Evolutionary conservation across 2,329 filamentous ascomycete genomes (phyloP), one percentile per base, ranked within the genome.

Genomic region (Eutypella sp.): DNA sequence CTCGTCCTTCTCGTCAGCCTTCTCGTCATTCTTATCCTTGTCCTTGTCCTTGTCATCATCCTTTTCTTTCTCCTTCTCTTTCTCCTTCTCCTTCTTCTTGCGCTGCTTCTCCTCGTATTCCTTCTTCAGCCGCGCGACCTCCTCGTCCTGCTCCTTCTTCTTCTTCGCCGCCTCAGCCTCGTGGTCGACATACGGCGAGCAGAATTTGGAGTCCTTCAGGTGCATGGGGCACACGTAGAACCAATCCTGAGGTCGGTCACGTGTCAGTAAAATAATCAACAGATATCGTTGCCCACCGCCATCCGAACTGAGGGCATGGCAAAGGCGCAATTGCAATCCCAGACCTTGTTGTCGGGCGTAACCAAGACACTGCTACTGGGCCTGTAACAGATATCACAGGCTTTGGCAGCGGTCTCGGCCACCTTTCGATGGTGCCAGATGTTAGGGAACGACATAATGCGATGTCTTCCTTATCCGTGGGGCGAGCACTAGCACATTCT

Each of bases 341-440:
- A 52, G 59, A 93, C 91, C 81, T 92, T 93, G 60, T 89, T 91
- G 59, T 95, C 90, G 0, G 87, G 81, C 8, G 90, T 95, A 56
- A 96, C 88, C 45, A 99, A 74, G 16, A 97, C 92, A 54, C 85
- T 95, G 6, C 84, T 82, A 48, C 85, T 89, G 8, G 87, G 86
- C 68, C 93, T 95, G 73, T 85, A 95, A 75, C 93, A 97, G 52
- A 97, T 82, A 67, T 89, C 86, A 68, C 93, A 99, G 41, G 88
- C 76, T 67, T 88, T 95, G 11, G 88, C 79, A 1, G 85, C 79
- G n/a, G 82, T 79, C 24, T 95, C 89, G 11, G 90, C 90, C 29
- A 97, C 92, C 56, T 83, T 88, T 41, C 92, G 87, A 53, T 91
- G 86, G 52, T 88, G 82, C 70, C 92, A 97, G 24, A 87, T 67